phyloP scores from a whole-genome alignment of 2,329 filamentous ascomycete species.

The Alternaria metachromatica region DNA sequence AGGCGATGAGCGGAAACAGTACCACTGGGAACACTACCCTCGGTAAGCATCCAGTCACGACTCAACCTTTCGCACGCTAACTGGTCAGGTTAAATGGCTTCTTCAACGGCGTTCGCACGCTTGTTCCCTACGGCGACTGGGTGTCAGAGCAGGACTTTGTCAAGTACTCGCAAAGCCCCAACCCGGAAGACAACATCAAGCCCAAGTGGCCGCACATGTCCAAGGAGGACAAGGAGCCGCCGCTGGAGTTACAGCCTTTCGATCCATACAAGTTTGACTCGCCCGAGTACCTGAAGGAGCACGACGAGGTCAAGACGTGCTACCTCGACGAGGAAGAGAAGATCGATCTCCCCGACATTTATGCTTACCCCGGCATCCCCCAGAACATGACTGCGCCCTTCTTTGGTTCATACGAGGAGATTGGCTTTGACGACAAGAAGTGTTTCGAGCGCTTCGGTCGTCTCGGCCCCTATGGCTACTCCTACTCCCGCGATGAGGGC shows the following conservation, averaged over 20 bases:
- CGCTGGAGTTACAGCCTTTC: conserved; percentile 51
- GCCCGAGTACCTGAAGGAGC: conserved; percentile 54
- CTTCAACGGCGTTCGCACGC: conserved; percentile 57
- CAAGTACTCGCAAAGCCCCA: conserved; percentile 49
- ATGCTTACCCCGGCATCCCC: conserved; percentile 65
- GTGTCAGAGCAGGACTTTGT: conserved; percentile 54
- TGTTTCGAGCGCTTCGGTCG: conserved; percentile 61
- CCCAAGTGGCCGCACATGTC: conserved; percentile 44
- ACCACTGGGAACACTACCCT: conserved; percentile 55
- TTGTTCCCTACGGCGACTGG: conserved; percentile 53
- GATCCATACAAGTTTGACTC: conserved; percentile 56
- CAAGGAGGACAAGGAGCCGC: conserved; percentile 48
- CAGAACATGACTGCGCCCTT: conserved; percentile 57
- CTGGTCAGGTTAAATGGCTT: conserved; percentile 52
- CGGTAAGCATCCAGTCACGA: conserved; percentile 38
- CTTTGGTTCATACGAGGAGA: conserved; percentile 57
- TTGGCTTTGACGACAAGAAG: conserved; percentile 56
- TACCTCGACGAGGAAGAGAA: conserved; percentile 67
- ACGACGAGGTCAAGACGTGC: conserved; percentile 65
- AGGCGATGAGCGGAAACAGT: conserved; percentile 45
- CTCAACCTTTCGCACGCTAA: conserved; percentile 17
- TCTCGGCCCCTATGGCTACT: conserved; percentile 59
- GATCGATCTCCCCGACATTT: conserved; percentile 66
- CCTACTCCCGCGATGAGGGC: conserved; percentile 53
- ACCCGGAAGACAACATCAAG: conserved; percentile 47